These are phyloP conservation scores for Claviceps digitariae DNA, from an alignment of 2,329 filamentous ascomycete species.

Conservation along the genomic window DNA sequence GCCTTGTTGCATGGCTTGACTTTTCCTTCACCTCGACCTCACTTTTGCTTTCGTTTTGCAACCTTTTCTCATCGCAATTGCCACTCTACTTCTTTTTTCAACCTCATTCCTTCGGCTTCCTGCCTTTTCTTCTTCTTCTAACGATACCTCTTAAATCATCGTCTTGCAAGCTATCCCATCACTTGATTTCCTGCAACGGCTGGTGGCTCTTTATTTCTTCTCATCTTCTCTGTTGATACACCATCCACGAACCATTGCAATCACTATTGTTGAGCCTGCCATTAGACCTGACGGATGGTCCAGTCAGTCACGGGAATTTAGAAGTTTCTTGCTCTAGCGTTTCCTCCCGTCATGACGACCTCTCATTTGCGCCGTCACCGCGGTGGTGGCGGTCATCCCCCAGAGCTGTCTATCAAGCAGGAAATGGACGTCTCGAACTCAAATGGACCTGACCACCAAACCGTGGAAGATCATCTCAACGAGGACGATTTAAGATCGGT, in stretches of 20 bases:
- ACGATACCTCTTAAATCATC: neutral
- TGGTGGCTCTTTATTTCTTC: neutral
- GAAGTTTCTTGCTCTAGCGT: neutral
- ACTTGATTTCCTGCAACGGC: too few species aligned
- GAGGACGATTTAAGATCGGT: neutral
- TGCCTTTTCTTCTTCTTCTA: neutral
- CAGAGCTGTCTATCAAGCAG: conserved; percentile 10
- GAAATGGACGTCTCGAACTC: conserved; percentile 12
- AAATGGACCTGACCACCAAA: neutral
- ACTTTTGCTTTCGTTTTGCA: neutral
- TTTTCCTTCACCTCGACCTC: neutral
- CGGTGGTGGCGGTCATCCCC: neutral
- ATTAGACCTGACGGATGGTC: neutral
- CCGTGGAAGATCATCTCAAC: neutral
- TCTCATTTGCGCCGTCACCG: neutral
- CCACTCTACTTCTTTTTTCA: neutral
- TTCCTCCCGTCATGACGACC: neutral
- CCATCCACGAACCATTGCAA: neutral
- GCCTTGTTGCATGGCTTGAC: neutral
- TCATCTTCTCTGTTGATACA: neutral
- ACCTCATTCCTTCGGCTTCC: neutral
- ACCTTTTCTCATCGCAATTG: neutral
- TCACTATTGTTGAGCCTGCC: neutral
- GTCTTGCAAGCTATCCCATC: neutral
- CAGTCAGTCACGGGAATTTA: neutral